phyloP scores from a whole-genome alignment of 805 yeast genomes.

The Candida berthetii region DNA sequence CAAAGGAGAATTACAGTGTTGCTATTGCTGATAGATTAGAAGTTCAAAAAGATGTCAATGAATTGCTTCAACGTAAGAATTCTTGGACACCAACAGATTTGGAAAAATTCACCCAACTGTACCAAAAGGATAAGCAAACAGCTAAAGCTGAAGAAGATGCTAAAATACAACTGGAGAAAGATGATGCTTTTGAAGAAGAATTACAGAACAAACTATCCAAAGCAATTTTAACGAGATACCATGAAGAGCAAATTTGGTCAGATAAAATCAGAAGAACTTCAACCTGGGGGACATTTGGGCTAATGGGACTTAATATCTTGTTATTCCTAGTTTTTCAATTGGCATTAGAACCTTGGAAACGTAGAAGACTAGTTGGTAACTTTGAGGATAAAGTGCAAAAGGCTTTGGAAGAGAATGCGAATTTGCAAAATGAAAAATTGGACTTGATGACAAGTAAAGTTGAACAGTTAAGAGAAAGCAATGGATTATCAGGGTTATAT shows the following conservation, averaged over 20 bases:
- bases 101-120: constrained; percentile 77
- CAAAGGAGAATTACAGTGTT: constrained; percentile 46
- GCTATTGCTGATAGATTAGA: constrained; percentile 60
- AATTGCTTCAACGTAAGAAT: constrained; percentile 76
- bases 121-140: constrained; percentile 73
- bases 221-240: constrained; percentile 81
- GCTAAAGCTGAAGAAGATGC: constrained; percentile 53
- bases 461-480: constrained; percentile 15
- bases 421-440: constrained; percentile 21
- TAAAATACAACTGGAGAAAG: constrained; percentile 37
- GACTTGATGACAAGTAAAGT: constrained; percentile 20
- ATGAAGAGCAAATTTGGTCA: constrained; percentile 97
- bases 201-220: constrained; percentile 63
- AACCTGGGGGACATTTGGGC: constrained; percentile 92
- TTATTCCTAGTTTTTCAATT: constrained; percentile 79
- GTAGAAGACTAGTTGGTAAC: constrained; percentile 70
- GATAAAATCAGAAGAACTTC: constrained; percentile 92
- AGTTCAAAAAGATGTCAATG: constrained; percentile 84
- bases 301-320: constrained; percentile 82
- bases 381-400: constrained; percentile 76
- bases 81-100: constrained; percentile 76
- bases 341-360: constrained; percentile 91
- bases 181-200: constrained; percentile 63
- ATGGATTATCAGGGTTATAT: constrained; percentile 10
- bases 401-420: constrained; percentile 33